Percentiles rank a stretch among this genome's conserved stretches.
Evolutionary conservation across 169 alveolate genomes (phyloP).

Genomic region (Ichthyophthirius multifiliis): DNA sequence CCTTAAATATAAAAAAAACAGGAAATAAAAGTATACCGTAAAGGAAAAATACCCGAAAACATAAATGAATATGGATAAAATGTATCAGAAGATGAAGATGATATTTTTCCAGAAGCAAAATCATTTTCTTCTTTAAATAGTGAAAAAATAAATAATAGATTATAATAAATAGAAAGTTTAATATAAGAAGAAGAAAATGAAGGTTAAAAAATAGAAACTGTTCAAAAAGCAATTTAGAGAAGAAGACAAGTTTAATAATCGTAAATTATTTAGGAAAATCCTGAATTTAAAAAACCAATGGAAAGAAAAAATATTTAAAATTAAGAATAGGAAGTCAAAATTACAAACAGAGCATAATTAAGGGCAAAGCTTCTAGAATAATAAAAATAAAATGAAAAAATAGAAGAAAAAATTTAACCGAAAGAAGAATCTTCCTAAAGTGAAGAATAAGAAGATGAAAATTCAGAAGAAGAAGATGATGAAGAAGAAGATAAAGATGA

Average conservation of each 20-base stretch:
- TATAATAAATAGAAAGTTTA: background rate
- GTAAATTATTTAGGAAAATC: background rate
- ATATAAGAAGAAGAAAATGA: background rate
- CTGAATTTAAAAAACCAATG: background rate
- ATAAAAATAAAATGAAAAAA: background rate
- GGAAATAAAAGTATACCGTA: background rate
- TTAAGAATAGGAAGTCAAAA: background rate
- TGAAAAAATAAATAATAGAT: background rate
- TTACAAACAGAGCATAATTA: background rate
- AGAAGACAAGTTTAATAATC: conserved; percentile 12
- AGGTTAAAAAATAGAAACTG: too few species aligned
- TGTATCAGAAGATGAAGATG: background rate
- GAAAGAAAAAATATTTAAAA: background rate
- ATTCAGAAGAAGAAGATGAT: conserved; percentile 51
- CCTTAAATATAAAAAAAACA: background rate
- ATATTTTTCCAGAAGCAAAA: background rate
- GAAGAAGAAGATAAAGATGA: conserved; percentile 37
- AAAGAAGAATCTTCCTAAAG: conserved; percentile 2
- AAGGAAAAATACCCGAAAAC: background rate
- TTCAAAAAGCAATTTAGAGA: background rate
- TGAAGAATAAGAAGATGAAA: conserved; percentile 46
- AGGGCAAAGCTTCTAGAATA: background rate
- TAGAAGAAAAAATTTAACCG: too few species aligned
- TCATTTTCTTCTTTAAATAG: background rate
- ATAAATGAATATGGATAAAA: background rate